These are phyloP conservation scores for Cladophialophora psammophila DNA, from an alignment of 2,329 filamentous ascomycete genomes.

Conservation along the genomic window DNA sequence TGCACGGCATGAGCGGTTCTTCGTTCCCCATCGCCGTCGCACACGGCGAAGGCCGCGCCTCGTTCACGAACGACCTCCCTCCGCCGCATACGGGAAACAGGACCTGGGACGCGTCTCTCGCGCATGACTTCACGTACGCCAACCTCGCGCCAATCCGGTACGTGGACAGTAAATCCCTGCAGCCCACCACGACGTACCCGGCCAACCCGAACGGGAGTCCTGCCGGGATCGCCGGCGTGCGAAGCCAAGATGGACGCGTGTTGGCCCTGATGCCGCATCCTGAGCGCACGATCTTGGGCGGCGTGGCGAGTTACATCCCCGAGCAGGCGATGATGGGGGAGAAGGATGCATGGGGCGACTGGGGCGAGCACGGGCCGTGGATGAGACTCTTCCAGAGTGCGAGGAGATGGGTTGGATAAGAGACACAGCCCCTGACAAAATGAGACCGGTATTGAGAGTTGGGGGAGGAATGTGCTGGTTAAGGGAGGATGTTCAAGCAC, in stretches of 20 bases:
- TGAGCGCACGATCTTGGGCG: slow-evolving; percentile 83
- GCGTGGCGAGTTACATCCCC: slow-evolving; percentile 78
- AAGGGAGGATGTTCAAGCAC: background rate
- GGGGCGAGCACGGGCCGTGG: slow-evolving; percentile 87
- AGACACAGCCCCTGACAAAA: background rate
- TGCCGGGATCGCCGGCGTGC: slow-evolving; percentile 79
- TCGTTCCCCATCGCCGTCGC: slow-evolving; percentile 85
- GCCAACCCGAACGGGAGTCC: slow-evolving; percentile 89
- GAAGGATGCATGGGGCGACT: slow-evolving; percentile 56
- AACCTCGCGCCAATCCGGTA: slow-evolving; percentile 82
- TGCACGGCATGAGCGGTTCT: slow-evolving; percentile 85
- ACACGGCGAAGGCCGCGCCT: slow-evolving; percentile 88
- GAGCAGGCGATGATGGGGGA: slow-evolving; percentile 54
- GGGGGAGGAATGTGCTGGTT: background rate
- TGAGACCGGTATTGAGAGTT: background rate
- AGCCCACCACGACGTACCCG: slow-evolving; percentile 82
- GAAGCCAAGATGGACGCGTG: slow-evolving; percentile 78
- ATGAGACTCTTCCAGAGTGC: slow-evolving; percentile 85
- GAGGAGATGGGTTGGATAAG: slow-evolving; percentile 80
- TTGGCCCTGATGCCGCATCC: slow-evolving; percentile 94
- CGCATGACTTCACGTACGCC: slow-evolving; percentile 62
- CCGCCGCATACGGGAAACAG: slow-evolving; percentile 15
- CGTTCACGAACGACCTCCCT: slow-evolving; percentile 58
- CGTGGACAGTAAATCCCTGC: slow-evolving; percentile 76
- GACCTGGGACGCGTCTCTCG: slow-evolving; percentile 51